Evolutionary conservation across 1,284 basidiomycete species (phyloP).

Genomic region (Trichosporon sp.): DNA sequence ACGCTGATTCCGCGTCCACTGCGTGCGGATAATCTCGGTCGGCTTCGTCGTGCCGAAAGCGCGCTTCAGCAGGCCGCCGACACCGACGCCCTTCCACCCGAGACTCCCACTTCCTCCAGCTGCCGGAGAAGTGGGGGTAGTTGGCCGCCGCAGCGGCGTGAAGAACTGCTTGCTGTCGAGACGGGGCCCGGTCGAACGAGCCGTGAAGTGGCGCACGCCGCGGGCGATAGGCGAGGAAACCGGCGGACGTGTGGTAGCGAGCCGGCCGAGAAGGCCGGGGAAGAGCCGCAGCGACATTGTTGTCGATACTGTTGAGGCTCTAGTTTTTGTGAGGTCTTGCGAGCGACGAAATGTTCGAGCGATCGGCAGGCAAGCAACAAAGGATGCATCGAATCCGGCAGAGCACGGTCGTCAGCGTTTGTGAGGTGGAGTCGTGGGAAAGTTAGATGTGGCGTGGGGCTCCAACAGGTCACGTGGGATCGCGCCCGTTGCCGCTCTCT

Average conservation of each 20-base stretch:
- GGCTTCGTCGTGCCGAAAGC: conserved; percentile 16
- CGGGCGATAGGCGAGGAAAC: neutral
- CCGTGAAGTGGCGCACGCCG: neutral
- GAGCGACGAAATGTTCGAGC: neutral
- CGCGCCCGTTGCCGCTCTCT: conserved; percentile 24
- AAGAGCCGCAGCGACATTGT: conserved; percentile 29
- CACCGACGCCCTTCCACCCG: neutral
- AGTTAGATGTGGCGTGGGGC: neutral
- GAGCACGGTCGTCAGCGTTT: conserved; percentile 1
- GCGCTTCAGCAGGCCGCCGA: conserved; percentile 22
- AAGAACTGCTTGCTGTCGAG: conserved; percentile 21
- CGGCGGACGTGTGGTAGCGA: neutral
- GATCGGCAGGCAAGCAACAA: neutral
- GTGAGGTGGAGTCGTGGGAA: neutral
- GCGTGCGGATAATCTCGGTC: neutral
- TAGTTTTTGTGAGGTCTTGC: neutral
- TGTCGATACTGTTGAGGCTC: neutral
- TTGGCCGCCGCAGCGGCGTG: conserved; percentile 13
- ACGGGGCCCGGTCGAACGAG: neutral
- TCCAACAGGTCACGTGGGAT: conserved; percentile 11
- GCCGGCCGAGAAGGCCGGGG: conserved; percentile 18
- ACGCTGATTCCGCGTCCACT: neutral
- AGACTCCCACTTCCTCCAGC: neutral
- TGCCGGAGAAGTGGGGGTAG: neutral
- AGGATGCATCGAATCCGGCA: neutral